Evolutionary conservation across 2,329 filamentous ascomycete species (phyloP), one percentile per base, ranked within the genome.

Genomic region (Ilyonectria mors-panacis): DNA sequence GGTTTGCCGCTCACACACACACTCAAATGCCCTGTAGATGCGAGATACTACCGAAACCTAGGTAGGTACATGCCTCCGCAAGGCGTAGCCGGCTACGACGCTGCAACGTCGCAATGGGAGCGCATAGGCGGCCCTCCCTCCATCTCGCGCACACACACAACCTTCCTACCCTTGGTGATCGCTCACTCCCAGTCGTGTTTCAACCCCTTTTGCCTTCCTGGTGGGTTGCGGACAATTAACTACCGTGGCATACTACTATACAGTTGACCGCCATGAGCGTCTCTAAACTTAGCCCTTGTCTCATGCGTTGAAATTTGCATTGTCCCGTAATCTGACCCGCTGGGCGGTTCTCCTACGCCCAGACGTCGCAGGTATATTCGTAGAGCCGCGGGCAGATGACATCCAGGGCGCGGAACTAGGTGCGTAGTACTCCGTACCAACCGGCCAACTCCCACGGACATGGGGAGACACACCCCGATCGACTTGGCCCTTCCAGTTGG

Each of bases 181-280:
- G 50, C 53, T 21, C 39, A 42, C 54, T 44, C 56, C 51, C 54
- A 65, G 30, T 39, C 63, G 42, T 65, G 63, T 65, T 65, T 65
- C 63, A 65, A 42, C 56, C 57, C 57, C 51, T 35, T 17, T 54
- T 23, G 26, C 21, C 30, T 57, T 60, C 44, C 59, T 39, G 4
- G 30, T 30, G 56, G 35, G 57, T 42, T 42, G n/a, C 13, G 26
- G 44, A 57, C 44, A 56, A 57, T 59, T 30, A 61, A 55, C 51
- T 57, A 44, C 63, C 63, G 63, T 51, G 23, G 26, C 33, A 33
- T 28, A 35, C 9, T 56, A 28, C 33, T 57, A 42, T 33, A 59
- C 19, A 33, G 21, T 30, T 50, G 42, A 55, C 42, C 30, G 42
- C 45, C 26, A 50, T 54, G 17, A 56, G 42, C 26, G 39, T 62